Evolutionary conservation across 169 alveolate genomes (phyloP).

Genomic region (Plasmodium fragile): DNA sequence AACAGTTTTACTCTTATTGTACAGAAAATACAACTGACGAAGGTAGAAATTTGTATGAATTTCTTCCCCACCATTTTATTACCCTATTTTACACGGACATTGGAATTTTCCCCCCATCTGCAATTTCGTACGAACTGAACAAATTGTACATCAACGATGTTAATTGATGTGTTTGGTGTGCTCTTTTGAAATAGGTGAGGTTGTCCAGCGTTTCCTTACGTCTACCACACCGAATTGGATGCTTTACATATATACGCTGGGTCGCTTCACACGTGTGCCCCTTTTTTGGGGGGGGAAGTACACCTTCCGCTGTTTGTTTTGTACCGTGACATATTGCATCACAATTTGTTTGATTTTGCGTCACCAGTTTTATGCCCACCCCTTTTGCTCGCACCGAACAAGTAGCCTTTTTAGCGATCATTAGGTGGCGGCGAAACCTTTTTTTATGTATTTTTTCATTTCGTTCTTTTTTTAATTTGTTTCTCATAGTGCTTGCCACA

Average conservation of each 20-base stretch:
- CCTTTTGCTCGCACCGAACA: not conserved
- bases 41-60: constrained; percentile 40
- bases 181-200: not conserved
- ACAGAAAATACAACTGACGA: constrained; percentile 28
- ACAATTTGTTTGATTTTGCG: not conserved
- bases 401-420: not conserved
- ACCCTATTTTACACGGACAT: constrained; percentile 74
- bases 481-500: not conserved
- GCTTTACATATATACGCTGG: not conserved
- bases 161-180: not conserved
- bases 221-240: not conserved
- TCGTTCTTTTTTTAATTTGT: not conserved
- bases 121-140: constrained; percentile 51
- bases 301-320: not conserved
- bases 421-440: not conserved
- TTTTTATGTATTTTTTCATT: constrained; percentile 4
- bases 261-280: not conserved
- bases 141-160: constrained; percentile 48
- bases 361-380: not conserved
- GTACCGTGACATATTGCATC: not conserved
- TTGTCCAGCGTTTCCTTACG: not conserved
- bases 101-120: constrained; percentile 67
- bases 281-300: not conserved
- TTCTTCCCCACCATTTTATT: constrained; percentile 54
- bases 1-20: constrained; percentile 37